Percentiles rank a stretch among this genome's conserved stretches.
These are phyloP conservation scores for Lentinula guzmanii DNA, from an alignment of 768 basidiomycete genomes.

Conservation along the genomic window DNA sequence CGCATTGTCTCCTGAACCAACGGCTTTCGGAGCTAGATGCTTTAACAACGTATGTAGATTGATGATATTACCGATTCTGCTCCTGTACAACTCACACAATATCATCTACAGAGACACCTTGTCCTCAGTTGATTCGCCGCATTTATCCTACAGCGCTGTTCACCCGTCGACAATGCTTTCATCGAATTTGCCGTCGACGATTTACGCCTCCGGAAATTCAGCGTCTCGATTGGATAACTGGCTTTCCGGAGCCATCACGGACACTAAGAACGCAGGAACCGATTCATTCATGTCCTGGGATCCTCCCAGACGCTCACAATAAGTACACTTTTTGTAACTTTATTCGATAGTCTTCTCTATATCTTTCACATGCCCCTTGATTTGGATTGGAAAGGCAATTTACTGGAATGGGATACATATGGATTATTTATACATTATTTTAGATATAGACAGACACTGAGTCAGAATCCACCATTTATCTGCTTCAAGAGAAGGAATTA, in stretches of 20 bases:
- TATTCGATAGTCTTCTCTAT: too few relatives aligned
- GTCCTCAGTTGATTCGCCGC: slow-evolving; percentile 1
- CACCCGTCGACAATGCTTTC: neutral
- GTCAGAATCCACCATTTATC: neutral
- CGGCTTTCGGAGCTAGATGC: slow-evolving; percentile 45
- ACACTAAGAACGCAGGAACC: slow-evolving; percentile 34
- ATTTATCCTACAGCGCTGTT: neutral
- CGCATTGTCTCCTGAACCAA: slow-evolving; percentile 32
- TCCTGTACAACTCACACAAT: slow-evolving; percentile 7
- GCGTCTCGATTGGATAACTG: slow-evolving; percentile 12
- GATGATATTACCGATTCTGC: neutral
- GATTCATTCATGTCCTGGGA: slow-evolving; percentile 64
- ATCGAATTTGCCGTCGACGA: neutral
- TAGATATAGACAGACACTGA: neutral
- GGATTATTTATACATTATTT: neutral
- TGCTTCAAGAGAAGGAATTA: neutral
- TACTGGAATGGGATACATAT: neutral
- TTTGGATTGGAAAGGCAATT: too few relatives aligned
- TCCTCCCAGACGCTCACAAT: slow-evolving; percentile 27
- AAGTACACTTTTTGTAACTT: neutral
- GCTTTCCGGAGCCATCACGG: slow-evolving; percentile 15
- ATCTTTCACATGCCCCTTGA: too few relatives aligned
- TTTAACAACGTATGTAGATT: slow-evolving; percentile 41
- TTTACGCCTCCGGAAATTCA: slow-evolving; percentile 15
- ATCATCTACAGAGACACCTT: slow-evolving; percentile 30